Conservation (phyloP, 2,329 filamentous ascomycete genomes). For the Tothia fuscella region DNA sequence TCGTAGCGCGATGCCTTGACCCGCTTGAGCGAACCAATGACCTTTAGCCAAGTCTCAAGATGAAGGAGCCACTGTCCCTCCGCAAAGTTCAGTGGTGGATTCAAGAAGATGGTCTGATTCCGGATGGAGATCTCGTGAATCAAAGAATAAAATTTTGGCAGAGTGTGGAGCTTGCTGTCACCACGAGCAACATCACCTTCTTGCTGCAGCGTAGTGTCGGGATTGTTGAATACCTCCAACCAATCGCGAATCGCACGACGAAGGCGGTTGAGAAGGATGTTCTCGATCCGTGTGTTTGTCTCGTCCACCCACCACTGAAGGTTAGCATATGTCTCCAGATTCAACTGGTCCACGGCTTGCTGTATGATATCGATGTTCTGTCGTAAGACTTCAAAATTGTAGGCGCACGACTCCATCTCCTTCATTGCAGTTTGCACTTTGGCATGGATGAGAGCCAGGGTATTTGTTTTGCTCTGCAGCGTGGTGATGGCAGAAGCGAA, state of each 20-base stretch:
- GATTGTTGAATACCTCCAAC: constrained; percentile 66
- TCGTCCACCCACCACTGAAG: constrained; percentile 79
- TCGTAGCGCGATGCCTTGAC: constrained; percentile 94
- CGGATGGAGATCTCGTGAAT: constrained; percentile 94
- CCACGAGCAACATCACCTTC: constrained; percentile 19
- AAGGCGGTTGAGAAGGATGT: constrained; percentile 69
- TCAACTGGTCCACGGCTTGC: constrained; percentile 86
- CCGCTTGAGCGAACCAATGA: constrained; percentile 84
- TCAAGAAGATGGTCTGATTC: constrained; percentile 93
- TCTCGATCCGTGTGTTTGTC: constrained; percentile 76
- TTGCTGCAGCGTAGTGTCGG: constrained; percentile 29
- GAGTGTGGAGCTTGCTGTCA: constrained; percentile 33
- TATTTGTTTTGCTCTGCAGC: constrained; percentile 76
- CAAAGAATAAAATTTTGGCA: constrained; percentile 58
- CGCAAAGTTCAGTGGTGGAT: constrained; percentile 83
- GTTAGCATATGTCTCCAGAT: constrained; percentile 92
- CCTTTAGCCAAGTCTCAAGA: constrained; percentile 83
- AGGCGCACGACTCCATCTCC: constrained; percentile 75
- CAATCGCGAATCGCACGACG: constrained; percentile 73
- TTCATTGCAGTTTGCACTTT: constrained; percentile 69
- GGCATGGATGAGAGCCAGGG: constrained; percentile 66
- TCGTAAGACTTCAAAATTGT: constrained; percentile 68
- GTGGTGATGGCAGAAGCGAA: constrained; percentile 80
- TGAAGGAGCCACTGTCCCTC: constrained; percentile 89
- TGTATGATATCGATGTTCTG: constrained; percentile 76